phyloP scores from a whole-genome alignment of 176 grass and related monocot species.

The Zizania latifolia region DNA sequence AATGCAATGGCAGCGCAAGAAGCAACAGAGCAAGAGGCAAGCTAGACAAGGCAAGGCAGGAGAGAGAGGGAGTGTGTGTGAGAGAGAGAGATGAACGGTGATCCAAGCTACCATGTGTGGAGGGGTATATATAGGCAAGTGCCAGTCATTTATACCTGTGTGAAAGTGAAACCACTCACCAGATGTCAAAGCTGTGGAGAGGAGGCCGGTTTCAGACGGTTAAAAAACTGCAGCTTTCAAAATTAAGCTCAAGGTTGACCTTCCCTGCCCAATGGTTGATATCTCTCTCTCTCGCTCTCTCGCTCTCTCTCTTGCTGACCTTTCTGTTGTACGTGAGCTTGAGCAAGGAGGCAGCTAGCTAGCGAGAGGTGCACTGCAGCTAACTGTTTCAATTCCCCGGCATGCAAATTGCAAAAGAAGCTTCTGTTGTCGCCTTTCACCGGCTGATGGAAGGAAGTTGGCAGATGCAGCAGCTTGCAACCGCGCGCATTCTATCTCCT shows the following conservation, averaged over 20 bases:
- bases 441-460: neutral
- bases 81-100: too few species aligned
- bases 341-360: neutral
- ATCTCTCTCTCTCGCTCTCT: neutral
- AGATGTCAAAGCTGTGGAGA: neutral
- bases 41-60: neutral
- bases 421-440: constrained; percentile 15
- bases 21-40: neutral
- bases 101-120: neutral
- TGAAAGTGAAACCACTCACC: neutral
- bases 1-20: neutral
- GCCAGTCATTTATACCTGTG: neutral
- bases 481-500: neutral
- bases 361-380: neutral
- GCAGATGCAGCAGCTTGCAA: neutral
- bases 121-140: constrained; percentile 23
- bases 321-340: neutral
- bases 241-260: neutral
- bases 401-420: neutral
- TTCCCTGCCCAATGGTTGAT: constrained; percentile 4
- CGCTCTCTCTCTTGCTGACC: neutral
- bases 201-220: neutral
- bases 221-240: neutral
- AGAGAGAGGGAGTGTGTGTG: neutral
- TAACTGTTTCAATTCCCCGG: too few species aligned